Evolutionary conservation across 129 eudicot genomes (phyloP).

Genomic region (Pittosporum tobira): DNA sequence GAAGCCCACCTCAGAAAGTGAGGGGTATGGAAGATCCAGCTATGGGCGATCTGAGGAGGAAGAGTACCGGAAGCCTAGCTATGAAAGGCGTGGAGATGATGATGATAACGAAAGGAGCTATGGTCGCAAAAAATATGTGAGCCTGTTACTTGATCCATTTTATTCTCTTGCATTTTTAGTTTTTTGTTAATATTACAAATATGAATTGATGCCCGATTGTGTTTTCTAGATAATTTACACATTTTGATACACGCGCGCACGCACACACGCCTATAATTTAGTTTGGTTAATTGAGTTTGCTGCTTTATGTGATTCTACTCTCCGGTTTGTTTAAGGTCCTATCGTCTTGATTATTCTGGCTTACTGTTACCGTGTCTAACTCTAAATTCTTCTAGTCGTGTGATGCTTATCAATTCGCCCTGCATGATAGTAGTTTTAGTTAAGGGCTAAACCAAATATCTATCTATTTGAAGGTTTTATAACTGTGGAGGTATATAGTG

Average conservation of each 20-base stretch:
- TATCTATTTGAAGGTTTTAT: too few relatives aligned
- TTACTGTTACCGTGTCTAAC: too few relatives aligned
- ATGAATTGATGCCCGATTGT: neutral
- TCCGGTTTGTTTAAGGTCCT: neutral
- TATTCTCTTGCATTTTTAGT: neutral
- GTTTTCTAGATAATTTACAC: neutral
- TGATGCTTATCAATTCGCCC: too few relatives aligned
- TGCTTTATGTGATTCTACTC: neutral
- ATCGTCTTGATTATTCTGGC: too few relatives aligned
- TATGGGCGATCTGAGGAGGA: slow-evolving; percentile 50
- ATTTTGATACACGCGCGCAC: too few relatives aligned
- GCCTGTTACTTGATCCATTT: slow-evolving; percentile 6
- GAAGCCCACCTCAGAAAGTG: slow-evolving; percentile 12
- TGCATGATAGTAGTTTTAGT: too few relatives aligned
- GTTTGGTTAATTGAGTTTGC: neutral
- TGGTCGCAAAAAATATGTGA: slow-evolving; percentile 76
- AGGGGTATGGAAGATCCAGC: slow-evolving; percentile 31
- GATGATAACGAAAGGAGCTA: slow-evolving; percentile 48
- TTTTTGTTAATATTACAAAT: neutral
- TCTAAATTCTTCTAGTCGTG: neutral
- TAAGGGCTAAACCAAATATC: too few relatives aligned
- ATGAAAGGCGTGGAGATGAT: slow-evolving; percentile 35
- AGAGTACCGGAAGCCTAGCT: slow-evolving; percentile 38
- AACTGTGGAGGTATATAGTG: too few relatives aligned
- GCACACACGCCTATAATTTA: too few relatives aligned